A percentile compares a stretch with the other conserved stretches of the same genome.
These are phyloP conservation scores for Pyrenula aspistea DNA, from an alignment of 495 filamentous ascomycete species.

Conservation along the genomic window DNA sequence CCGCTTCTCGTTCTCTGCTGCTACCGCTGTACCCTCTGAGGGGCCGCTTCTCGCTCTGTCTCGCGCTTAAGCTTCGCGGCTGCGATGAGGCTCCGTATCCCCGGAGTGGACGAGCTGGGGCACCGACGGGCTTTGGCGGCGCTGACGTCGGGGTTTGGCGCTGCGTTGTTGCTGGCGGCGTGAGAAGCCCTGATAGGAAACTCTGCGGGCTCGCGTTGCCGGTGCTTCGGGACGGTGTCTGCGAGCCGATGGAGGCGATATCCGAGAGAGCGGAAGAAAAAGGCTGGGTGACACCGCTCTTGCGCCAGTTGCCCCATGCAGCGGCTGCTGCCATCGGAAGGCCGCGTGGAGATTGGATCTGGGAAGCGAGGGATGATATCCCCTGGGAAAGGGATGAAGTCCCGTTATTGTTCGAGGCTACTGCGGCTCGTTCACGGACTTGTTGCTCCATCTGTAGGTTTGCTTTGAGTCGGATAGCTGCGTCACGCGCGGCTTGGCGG, in stretches of 20 bases:
- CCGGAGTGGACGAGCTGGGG: slow-evolving; percentile 30
- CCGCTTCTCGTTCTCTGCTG: slow-evolving; percentile 20
- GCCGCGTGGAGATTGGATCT: slow-evolving; percentile 66
- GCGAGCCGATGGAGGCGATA: slow-evolving; percentile 22
- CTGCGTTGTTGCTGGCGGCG: slow-evolving; percentile 61
- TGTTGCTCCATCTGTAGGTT: slow-evolving; percentile 97
- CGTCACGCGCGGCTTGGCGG: slow-evolving; percentile 65
- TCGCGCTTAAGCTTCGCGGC: slow-evolving; percentile 18
- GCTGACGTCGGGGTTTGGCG: slow-evolving; percentile 37
- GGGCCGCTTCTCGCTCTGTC: slow-evolving; percentile 19
- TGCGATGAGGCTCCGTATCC: slow-evolving; percentile 21
- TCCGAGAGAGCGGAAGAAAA: slow-evolving; percentile 19
- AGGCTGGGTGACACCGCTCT: slow-evolving; percentile 15
- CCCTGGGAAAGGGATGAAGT: slow-evolving; percentile 39
- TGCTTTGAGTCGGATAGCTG: slow-evolving; percentile 81
- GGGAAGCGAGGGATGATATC: slow-evolving; percentile 34
- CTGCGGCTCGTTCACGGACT: slow-evolving; percentile 65
- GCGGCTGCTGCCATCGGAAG: slow-evolving; percentile 71
- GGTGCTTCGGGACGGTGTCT: slow-evolving; percentile 53
- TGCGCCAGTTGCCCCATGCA: slow-evolving; percentile 79
- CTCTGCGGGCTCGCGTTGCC: slow-evolving; percentile 27
- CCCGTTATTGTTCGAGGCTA: slow-evolving; percentile 39
- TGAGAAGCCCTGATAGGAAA: slow-evolving; percentile 68
- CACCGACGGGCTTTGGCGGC: slow-evolving; percentile 24
- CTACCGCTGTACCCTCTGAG: slow-evolving; percentile 19